Conservation (phyloP, 2,329 filamentous ascomycete species). For the Fusarium algeriense region DNA sequence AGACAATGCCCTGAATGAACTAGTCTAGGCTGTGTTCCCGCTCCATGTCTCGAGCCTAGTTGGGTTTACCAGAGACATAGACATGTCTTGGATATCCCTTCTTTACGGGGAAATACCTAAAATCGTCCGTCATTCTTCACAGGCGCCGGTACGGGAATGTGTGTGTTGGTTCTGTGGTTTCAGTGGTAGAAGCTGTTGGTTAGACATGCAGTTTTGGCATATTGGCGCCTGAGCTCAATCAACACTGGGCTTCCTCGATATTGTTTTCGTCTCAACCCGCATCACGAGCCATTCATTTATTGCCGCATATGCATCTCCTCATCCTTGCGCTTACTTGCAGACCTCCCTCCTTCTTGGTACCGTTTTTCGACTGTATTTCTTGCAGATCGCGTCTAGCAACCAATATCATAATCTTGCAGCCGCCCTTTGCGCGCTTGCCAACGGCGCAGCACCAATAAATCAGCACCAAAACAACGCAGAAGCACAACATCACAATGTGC, state of each 20-base stretch:
- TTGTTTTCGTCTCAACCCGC: not conserved
- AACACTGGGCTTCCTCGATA: not conserved
- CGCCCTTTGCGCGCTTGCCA: slow-evolving; percentile 39
- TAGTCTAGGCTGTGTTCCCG: slow-evolving; percentile 18
- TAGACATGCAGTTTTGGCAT: not conserved
- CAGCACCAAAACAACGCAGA: not conserved
- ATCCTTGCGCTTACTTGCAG: slow-evolving; percentile 21
- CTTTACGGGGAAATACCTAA: slow-evolving; percentile 1
- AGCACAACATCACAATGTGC: slow-evolving; percentile 20
- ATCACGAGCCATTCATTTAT: slow-evolving; percentile 6
- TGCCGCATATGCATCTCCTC: slow-evolving; percentile 19
- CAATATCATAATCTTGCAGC: slow-evolving; percentile 20
- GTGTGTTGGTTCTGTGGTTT: slow-evolving; percentile 19
- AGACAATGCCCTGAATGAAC: slow-evolving; percentile 19
- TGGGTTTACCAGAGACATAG: slow-evolving; percentile 6
- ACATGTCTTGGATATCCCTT: slow-evolving; percentile 32
- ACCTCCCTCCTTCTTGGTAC: slow-evolving; percentile 11
- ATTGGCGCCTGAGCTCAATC: slow-evolving; percentile 9
- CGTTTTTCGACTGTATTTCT: slow-evolving; percentile 1
- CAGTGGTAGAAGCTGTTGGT: slow-evolving; percentile 1
- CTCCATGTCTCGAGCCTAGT: slow-evolving; percentile 28
- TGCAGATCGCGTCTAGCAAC: slow-evolving; percentile 39
- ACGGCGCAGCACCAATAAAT: slow-evolving; percentile 29
- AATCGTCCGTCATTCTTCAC: not conserved
- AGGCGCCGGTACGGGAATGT: slow-evolving; percentile 5